Evolutionary conservation across 345 rosid species (phyloP).

Genomic region (Brassica cretica): DNA sequence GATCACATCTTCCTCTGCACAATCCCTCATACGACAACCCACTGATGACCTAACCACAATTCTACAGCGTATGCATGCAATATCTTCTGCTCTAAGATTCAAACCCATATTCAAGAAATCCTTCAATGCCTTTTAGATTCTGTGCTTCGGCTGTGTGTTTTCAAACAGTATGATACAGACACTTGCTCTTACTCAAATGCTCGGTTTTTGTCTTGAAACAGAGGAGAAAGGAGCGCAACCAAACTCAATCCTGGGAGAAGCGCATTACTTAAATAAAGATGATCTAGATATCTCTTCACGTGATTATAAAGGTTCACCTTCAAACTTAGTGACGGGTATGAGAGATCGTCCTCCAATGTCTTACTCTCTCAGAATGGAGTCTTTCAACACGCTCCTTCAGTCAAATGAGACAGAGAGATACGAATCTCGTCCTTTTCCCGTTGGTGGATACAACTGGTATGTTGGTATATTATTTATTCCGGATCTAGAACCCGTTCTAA

Average conservation of each 20-base stretch:
- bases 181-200: too few relatives aligned
- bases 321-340: neutral
- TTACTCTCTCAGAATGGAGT: constrained; percentile 24
- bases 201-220: neutral
- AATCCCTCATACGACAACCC: too few relatives aligned
- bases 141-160: too few relatives aligned
- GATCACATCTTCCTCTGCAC: too few relatives aligned
- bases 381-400: constrained; percentile 1
- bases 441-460: constrained; percentile 16
- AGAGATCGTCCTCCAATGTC: constrained; percentile 20
- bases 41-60: too few relatives aligned
- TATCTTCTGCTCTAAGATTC: too few relatives aligned
- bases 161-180: too few relatives aligned
- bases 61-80: too few relatives aligned
- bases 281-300: neutral
- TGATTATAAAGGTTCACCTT: constrained; percentile 12
- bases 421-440: constrained; percentile 8
- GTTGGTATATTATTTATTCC: neutral
- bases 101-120: too few relatives aligned
- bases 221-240: neutral
- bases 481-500: neutral
- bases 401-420: neutral
- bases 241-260: neutral
- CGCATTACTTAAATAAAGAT: neutral
- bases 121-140: too few relatives aligned